Evolutionary conservation across 2,329 filamentous ascomycete species (phyloP), one percentile per base, ranked within the genome.

Genomic region (Coniosporium tulheliwenetii): DNA sequence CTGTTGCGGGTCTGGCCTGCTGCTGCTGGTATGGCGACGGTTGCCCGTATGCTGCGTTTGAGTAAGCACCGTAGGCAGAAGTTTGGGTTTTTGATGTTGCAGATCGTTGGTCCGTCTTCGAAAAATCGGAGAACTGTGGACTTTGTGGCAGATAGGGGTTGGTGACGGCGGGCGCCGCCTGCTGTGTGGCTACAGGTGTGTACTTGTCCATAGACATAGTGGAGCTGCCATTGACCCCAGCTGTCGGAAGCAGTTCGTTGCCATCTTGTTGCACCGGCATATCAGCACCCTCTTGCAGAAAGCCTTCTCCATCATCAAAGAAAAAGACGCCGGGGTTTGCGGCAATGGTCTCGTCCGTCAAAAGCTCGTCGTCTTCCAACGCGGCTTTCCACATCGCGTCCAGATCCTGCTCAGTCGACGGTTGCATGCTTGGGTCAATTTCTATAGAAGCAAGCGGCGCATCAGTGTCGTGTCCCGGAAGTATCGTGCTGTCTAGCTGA

Each of bases 381-480:
- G 85, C 83, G 37, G 83, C 81, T 47, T 85, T 75, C 84, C 89
- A 94, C 49, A 85, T 79, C 13, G 82, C 82, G 37, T 81, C 80
- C 34, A 91, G 59, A 52, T 89, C 82, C 35, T 79, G 72, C 5
- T 71, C 64, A 5, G 51, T 48, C 12, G 40, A 33, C 12, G 40
- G 31, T 41, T 36, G 12, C 33, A 37, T 8, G 19, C 19, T 26
- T 7, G 19, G 19, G 7, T 26, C 19, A 26, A 26, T 26, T 7
- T 26, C 19, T 26, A 26, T 26, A 26, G 19, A 26, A 26, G 19
- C 19, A 26, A 3, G 19, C 7, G 19, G 19, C 19, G 19, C 19
- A 7, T 26, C 19, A 26, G 19, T 26, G 19, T 26, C 19, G 7
- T 3, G 7, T 26, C 19, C 19, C 7, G 19, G 19, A 26, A 4